These are phyloP conservation scores for Sporodiniella umbellata DNA, from an alignment of 371 early-diverging fungal species.

Conservation along the genomic window DNA sequence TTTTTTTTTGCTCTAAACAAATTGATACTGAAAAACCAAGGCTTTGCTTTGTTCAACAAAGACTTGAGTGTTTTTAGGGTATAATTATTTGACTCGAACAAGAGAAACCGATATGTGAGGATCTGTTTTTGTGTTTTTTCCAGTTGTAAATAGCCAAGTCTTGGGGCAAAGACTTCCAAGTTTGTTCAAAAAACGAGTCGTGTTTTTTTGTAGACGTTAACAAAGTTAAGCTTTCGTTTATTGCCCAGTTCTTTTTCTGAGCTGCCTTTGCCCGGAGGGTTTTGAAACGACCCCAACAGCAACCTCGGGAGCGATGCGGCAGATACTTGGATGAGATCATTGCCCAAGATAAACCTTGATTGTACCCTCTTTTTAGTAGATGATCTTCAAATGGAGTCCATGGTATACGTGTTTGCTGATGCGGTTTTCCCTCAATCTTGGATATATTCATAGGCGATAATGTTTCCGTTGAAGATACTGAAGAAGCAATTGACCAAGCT, in stretches of 20 bases:
- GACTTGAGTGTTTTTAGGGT: background rate
- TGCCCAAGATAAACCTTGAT: conserved; percentile 44
- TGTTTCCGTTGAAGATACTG: conserved; percentile 8
- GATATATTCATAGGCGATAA: conserved; percentile 14
- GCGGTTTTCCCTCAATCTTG: conserved; percentile 5
- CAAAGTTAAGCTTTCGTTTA: conserved; percentile 26
- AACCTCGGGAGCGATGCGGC: conserved; percentile 43
- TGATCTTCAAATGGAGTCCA: conserved; percentile 40
- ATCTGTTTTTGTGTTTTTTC: conserved; percentile 33
- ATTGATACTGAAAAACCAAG: background rate
- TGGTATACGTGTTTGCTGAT: conserved; percentile 37
- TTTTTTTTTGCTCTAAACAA: no score
- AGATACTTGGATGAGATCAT: conserved; percentile 41
- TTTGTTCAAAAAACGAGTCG: conserved; percentile 33
- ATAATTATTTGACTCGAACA: background rate
- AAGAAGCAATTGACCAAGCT: conserved; percentile 14
- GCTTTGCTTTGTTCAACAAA: background rate
- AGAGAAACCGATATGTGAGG: conserved; percentile 19
- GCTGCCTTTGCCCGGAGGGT: conserved; percentile 32
- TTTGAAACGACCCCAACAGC: conserved; percentile 45
- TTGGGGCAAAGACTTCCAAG: conserved; percentile 38
- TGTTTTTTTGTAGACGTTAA: conserved; percentile 33
- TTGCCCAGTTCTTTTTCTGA: conserved; percentile 27
- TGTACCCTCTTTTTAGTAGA: conserved; percentile 32
- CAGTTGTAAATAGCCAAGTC: conserved; percentile 33